Percentiles rank a stretch among this genome's conserved stretches.
phyloP scores from a whole-genome alignment of 352 stramenopile species.

The Blastocystis sp. region DNA sequence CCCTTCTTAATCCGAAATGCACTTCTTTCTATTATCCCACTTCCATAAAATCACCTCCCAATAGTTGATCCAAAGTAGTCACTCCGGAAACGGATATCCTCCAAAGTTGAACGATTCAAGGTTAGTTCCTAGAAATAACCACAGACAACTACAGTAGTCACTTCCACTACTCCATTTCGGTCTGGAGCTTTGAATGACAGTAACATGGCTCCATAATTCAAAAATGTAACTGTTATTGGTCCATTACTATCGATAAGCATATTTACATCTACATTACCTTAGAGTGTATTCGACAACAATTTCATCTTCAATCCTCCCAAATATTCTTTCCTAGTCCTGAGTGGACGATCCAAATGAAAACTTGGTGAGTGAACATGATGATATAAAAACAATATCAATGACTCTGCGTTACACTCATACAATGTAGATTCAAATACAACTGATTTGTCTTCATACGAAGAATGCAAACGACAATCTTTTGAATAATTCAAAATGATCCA shows the following conservation, averaged over 20 bases:
- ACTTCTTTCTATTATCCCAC: neutral
- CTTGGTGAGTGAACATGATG: neutral
- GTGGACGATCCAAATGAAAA: neutral
- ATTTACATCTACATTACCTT: neutral
- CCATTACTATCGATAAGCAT: slow-evolving; percentile 22
- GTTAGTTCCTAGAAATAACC: slow-evolving; percentile 13
- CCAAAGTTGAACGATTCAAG: slow-evolving; percentile 37
- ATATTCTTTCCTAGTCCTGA: neutral
- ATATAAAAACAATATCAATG: too few species aligned
- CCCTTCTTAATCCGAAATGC: slow-evolving; percentile 52
- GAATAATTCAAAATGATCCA: too few species aligned
- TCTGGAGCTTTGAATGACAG: slow-evolving; percentile 46
- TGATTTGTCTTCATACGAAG: too few species aligned
- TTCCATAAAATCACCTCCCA: neutral
- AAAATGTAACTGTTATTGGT: slow-evolving; percentile 22
- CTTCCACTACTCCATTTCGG: slow-evolving; percentile 25
- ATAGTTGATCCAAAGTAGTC: slow-evolving; percentile 62
- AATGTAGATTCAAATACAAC: too few species aligned
- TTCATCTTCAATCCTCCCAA: slow-evolving; percentile 7
- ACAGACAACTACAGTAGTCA: neutral
- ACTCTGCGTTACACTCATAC: too few species aligned
- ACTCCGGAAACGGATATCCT: slow-evolving; percentile 45
- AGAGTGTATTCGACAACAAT: neutral
- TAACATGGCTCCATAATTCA: slow-evolving; percentile 60
- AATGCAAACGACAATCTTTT: too few species aligned